A percentile compares a stretch with the other conserved stretches of the same genome.
Evolutionary conservation across 306 rosid genomes (phyloP).

Genomic region (Senna siamea): DNA sequence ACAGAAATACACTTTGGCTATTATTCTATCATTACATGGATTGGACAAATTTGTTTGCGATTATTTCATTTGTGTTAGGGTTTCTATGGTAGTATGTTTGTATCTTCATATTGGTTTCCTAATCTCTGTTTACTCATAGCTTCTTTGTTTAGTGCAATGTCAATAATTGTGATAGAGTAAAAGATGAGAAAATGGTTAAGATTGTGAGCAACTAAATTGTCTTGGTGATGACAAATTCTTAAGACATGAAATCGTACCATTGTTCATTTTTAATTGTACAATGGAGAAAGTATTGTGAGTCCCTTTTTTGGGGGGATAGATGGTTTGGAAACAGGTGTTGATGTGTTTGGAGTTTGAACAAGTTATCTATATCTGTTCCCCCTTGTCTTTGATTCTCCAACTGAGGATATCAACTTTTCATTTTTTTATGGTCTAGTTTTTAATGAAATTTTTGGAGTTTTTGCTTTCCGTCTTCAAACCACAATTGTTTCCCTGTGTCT

Average conservation of each 20-base stretch:
- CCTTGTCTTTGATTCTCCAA: not conserved
- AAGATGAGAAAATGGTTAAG: not conserved
- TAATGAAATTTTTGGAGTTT: too few relatives aligned
- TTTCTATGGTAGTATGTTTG: not conserved
- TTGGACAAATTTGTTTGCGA: not conserved
- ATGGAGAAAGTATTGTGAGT: not conserved
- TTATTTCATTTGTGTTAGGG: constrained; percentile 10
- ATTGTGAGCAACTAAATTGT: not conserved
- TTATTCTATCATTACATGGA: constrained; percentile 8
- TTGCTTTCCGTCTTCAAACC: not conserved
- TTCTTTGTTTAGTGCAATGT: not conserved
- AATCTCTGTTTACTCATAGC: not conserved
- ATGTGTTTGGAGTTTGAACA: not conserved
- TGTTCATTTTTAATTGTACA: not conserved
- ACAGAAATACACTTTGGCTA: not conserved
- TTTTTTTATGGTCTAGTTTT: too few relatives aligned
- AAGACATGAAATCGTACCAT: not conserved
- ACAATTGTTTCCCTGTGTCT: not conserved
- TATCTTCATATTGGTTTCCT: constrained; percentile 1
- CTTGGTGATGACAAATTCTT: not conserved
- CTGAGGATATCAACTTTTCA: not conserved
- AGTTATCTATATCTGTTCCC: not conserved
- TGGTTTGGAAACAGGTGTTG: not conserved
- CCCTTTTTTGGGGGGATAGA: not conserved
- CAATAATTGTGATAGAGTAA: not conserved